Conservation (phyloP, 2,329 filamentous ascomycete species). For the Fusarium sp. region DNA sequence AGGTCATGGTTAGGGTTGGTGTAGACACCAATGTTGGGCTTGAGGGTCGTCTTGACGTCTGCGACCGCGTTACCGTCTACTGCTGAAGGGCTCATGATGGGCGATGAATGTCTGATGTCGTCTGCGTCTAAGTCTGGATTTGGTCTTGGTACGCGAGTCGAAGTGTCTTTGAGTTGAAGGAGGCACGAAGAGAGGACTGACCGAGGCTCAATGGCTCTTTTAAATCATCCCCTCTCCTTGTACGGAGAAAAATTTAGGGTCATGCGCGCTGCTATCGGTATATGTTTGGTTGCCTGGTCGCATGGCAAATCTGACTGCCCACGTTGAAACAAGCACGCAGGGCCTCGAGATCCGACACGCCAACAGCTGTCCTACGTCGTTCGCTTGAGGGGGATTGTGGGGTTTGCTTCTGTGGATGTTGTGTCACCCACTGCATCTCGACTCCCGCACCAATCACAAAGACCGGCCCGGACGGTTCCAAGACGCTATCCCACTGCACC, state of each 20-base stretch:
- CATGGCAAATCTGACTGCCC: slow-evolving; percentile 46
- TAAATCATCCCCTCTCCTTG: slow-evolving; percentile 37
- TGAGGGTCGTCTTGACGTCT: slow-evolving; percentile 54
- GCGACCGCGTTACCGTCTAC: slow-evolving; percentile 44
- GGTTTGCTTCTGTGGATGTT: slow-evolving; percentile 43
- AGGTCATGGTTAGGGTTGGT: slow-evolving; percentile 93
- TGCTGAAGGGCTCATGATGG: slow-evolving; percentile 52
- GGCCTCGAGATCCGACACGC: slow-evolving; percentile 35
- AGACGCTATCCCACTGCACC: slow-evolving; percentile 41
- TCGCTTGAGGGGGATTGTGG: slow-evolving; percentile 44
- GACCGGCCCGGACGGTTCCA: slow-evolving; percentile 24
- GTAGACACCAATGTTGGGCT: slow-evolving; percentile 94
- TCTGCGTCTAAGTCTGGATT: slow-evolving; percentile 15
- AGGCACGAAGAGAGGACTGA: slow-evolving; percentile 28
- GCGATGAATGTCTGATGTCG: slow-evolving; percentile 21
- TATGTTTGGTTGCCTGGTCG: slow-evolving; percentile 45
- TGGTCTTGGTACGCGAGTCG: slow-evolving; percentile 18
- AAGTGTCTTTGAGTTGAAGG: slow-evolving; percentile 18
- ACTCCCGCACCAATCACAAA: slow-evolving; percentile 49
- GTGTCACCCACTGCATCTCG: slow-evolving; percentile 41
- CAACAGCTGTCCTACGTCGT: slow-evolving; percentile 31
- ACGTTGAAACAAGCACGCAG: slow-evolving; percentile 38
- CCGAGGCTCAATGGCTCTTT: slow-evolving; percentile 37
- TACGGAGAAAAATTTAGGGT: slow-evolving; percentile 44
- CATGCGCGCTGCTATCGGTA: slow-evolving; percentile 46